Conservation (phyloP, 2,329 filamentous ascomycete species). For the Sordariomycetes sp. region DNA sequence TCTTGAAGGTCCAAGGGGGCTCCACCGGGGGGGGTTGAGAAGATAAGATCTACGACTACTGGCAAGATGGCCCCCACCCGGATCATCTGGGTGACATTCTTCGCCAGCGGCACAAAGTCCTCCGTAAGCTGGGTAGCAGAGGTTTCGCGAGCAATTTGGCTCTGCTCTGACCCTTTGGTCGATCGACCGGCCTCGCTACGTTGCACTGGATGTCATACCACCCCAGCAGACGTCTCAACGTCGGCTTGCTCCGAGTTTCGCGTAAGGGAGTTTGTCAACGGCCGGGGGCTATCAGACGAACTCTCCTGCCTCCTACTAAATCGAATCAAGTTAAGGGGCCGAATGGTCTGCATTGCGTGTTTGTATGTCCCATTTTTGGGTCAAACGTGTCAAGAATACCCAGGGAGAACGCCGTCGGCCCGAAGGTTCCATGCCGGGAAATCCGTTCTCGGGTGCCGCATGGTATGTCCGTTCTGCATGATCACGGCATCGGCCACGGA, state of each 20-base stretch:
- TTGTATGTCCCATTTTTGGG: too few species aligned
- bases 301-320: neutral
- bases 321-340: neutral
- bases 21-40: neutral
- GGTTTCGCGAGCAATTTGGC: constrained; percentile 33
- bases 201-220: neutral
- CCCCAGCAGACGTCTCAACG: neutral
- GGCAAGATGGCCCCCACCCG: constrained; percentile 28
- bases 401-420: too few species aligned
- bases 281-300: neutral
- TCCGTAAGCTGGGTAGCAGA: constrained; percentile 31
- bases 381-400: too few species aligned
- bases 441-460: too few species aligned
- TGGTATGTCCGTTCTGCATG: too few species aligned
- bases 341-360: neutral
- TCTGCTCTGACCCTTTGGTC: constrained; percentile 16
- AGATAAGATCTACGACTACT: constrained; percentile 17
- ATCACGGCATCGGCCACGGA: too few species aligned
- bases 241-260: neutral
- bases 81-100: constrained; percentile 24
- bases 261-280: neutral
- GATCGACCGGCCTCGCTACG: constrained; percentile 2
- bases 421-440: too few species aligned
- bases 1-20: neutral
- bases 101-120: constrained; percentile 3